Percentiles rank a stretch among this genome's conserved stretches.
phyloP scores from a whole-genome alignment of 441 rosid species.

The Codiaeum variegatum region DNA sequence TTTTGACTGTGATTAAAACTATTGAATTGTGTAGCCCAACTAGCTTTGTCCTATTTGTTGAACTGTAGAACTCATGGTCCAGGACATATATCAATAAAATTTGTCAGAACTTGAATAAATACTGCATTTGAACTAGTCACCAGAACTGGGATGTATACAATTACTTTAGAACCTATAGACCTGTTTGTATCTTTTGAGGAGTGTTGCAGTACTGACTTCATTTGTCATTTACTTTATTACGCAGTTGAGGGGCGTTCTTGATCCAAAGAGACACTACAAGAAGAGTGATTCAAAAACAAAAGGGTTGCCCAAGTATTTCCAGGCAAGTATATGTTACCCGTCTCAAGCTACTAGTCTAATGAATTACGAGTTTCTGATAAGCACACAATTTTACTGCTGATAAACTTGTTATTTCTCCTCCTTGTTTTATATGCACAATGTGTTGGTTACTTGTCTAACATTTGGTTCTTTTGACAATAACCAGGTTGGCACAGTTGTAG shows the following conservation, averaged over 20 bases:
- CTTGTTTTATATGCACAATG: not conserved
- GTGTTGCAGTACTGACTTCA: not conserved
- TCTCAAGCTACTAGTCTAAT: not conserved
- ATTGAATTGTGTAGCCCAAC: not conserved
- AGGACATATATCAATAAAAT: not conserved
- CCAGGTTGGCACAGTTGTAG: constrained; percentile 82
- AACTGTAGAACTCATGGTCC: not conserved
- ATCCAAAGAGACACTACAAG: constrained; percentile 87
- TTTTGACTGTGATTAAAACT: no score
- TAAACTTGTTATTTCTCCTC: not conserved
- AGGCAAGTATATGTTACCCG: constrained; percentile 42
- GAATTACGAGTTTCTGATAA: constrained; percentile 16
- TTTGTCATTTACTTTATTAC: constrained; percentile 3
- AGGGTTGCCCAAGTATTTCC: constrained; percentile 73
- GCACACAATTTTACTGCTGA: not conserved
- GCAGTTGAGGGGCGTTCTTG: constrained; percentile 71
- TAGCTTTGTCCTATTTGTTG: not conserved
- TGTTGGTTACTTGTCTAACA: not conserved
- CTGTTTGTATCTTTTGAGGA: not conserved
- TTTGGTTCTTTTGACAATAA: constrained; percentile 2
- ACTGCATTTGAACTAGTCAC: not conserved
- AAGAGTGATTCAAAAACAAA: constrained; percentile 52
- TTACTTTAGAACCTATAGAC: not conserved
- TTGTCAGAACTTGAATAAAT: not conserved
- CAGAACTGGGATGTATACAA: not conserved